These are phyloP conservation scores for Acaromyces ingoldii DNA, from an alignment of 1,284 basidiomycete genomes.

Conservation along the genomic window DNA sequence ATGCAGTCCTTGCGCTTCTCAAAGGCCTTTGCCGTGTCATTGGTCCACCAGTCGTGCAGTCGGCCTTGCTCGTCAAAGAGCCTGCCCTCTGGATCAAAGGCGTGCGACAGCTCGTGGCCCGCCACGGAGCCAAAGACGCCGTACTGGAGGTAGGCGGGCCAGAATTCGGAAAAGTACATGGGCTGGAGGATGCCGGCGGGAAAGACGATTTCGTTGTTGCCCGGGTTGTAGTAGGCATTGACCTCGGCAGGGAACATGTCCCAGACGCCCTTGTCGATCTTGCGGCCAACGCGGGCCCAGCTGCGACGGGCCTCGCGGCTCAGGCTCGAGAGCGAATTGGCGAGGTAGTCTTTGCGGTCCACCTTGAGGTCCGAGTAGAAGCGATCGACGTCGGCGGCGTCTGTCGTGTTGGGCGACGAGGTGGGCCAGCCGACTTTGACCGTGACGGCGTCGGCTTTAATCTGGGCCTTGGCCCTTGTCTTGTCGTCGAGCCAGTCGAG, in stretches of 20 bases:
- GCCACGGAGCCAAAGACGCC: conserved; percentile 56
- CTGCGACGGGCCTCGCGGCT: conserved; percentile 55
- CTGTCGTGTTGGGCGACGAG: conserved; percentile 68
- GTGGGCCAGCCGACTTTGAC: conserved; percentile 85
- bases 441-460: conserved; percentile 76
- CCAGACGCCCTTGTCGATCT: conserved; percentile 72
- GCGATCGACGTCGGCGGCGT: conserved; percentile 55
- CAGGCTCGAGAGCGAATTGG: conserved; percentile 67
- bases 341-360: conserved; percentile 69
- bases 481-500: conserved; percentile 88
- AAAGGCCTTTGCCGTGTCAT: conserved; percentile 76
- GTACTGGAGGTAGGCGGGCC: conserved; percentile 83
- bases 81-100: conserved; percentile 85
- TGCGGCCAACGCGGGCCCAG: conserved; percentile 72
- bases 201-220: conserved; percentile 73
- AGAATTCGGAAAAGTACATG: conserved; percentile 81
- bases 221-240: conserved; percentile 48
- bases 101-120: conserved; percentile 61
- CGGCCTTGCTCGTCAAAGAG: conserved; percentile 58
- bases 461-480: conserved; percentile 73
- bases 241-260: conserved; percentile 72
- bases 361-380: conserved; percentile 74
- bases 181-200: conserved; percentile 90
- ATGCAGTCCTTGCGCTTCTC: conserved; percentile 79
- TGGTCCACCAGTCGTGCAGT: conserved; percentile 68